phyloP scores from a whole-genome alignment of 441 rosid genomes.

The Manihot esculenta region DNA sequence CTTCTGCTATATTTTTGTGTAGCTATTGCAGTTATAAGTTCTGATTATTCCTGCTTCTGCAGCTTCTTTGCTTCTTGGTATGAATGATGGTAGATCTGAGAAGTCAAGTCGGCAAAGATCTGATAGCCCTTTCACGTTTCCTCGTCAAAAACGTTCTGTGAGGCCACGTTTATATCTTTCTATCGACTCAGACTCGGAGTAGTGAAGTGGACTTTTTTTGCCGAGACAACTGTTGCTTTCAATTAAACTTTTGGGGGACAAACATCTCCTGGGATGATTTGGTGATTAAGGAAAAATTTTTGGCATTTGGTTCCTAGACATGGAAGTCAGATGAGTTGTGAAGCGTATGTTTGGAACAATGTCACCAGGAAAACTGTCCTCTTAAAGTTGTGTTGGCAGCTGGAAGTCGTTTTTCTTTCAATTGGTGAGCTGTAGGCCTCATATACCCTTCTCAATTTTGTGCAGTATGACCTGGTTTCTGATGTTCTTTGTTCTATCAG shows the following conservation, averaged over 20 bases:
- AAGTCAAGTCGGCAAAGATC: constrained; percentile 72
- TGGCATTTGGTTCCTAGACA: constrained; percentile 8
- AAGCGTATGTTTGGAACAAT: constrained; percentile 5
- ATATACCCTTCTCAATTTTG: neutral
- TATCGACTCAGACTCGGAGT: constrained; percentile 81
- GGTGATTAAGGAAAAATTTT: constrained; percentile 19
- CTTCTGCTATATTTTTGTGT: neutral
- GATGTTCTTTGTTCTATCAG: constrained; percentile 20
- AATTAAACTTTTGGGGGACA: constrained; percentile 13
- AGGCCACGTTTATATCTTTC: constrained; percentile 74
- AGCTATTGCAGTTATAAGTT: constrained; percentile 5
- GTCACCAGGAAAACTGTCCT: constrained; percentile 6
- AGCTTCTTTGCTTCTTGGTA: constrained; percentile 82
- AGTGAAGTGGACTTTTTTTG: constrained; percentile 25
- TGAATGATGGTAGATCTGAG: constrained; percentile 67
- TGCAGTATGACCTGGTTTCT: constrained; percentile 20
- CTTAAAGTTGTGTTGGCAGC: constrained; percentile 21
- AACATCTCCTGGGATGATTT: constrained; percentile 18
- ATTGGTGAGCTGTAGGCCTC: constrained; percentile 31
- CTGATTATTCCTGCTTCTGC: constrained; percentile 42
- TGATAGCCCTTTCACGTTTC: constrained; percentile 70
- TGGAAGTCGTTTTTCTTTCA: constrained; percentile 21
- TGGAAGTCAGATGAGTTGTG: constrained; percentile 4
- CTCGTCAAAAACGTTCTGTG: constrained; percentile 88
- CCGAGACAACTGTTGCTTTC: constrained; percentile 14